Base-by-base conservation (phyloP, 148 eudicot species). In the Cornus florida region DNA sequence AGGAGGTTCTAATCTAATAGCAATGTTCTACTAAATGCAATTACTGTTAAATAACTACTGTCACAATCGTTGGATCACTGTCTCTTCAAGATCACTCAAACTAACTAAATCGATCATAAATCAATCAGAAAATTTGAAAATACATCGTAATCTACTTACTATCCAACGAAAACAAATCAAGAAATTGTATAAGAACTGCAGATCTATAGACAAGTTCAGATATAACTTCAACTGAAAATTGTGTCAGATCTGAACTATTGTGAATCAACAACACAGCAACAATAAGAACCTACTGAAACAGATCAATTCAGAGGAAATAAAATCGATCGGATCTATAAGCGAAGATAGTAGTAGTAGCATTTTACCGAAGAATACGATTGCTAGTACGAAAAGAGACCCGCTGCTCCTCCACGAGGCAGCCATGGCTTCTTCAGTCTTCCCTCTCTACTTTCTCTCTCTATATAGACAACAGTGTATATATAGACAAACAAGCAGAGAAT, bases 321-420 rank as follows among this genome's bases (percentile, higher is more conserved):
- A 7, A 64, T 59, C 41, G 20, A 69, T 23, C 32, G 69, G 79
- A 80, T 80, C 79, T 75, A 39, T 35, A 70, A 70, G 70, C 22
- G 56, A 32, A 7, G 11, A 48, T 70, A 9, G 4, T 6, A 16
- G 41, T 10, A 72, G 48, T 1, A 43, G 10, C 48, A 3, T 28
- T 14, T 56, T 82, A 82, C 85, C 85, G 24, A 82, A 24, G 59
- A 82, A 78, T 67, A 82, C 64, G 65, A 78, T 78, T 22, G 81
- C 81, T 39, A 82, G n/a, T 0, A 62, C 82, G 69, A 78, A 59
- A 28, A 41, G 66, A 57, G 81, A 78, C 14, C 75, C 71, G 60
- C 79, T 76, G 48, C 80, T 62, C 80, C 79, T 77, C 68, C 80
- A 77, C 35, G 28, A 72, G 62, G 71, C 72, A 60, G 33, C 85